Base-by-base conservation (phyloP, 1,139 yeast species). In the Cylindricascospora bacillispora region DNA sequence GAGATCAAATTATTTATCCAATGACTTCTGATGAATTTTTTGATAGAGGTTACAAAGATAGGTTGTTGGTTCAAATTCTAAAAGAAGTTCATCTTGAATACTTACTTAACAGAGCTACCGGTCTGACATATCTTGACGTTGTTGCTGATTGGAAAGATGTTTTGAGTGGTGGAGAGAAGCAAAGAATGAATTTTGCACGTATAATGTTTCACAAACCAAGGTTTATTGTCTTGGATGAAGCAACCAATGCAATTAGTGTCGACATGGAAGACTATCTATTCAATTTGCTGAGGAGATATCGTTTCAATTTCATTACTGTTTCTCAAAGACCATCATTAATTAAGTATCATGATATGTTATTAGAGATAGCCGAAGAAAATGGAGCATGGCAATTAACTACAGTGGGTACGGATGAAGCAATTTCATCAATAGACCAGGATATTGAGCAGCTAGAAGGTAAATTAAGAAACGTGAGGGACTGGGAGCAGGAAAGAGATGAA, bases 101-200 rank as follows among this genome's bases (percentile, higher is more conserved):
- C 51, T 62, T 86, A 29, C 65, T 83, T 31, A 62, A 63, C 27
- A 56, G 73, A 45, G 57, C 41, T 21, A 35, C 32, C 13, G 62
- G 62, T 4, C 43, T 56, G 44, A 40, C 41, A 11, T 59, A 58
- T 51, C 54, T 63, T 29, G 61, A 65, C 39, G 56, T 64, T 4
- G 42, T 54, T 9, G 77, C 78, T 41, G 85, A 77, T 43, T 86
- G 97, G 97, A 77, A 77, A 48, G 93, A 80, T 51, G 82, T 86
- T 12, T 68, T 86, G 43, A 78, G 93, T 55, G 97, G 97, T 12
- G 97, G 97, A 32, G 97, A 86, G 53, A 79, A 83, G 59, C 97
- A 86, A 60, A 71, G 95, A 47, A 69, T 85, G 52, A 76, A 85
- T 57, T 80, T 86, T 62, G 95, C 95, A 1, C 65, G 95, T 44